Percentiles rank a stretch among this genome's conserved stretches.
These are phyloP conservation scores for Abortiporus biennis DNA, from an alignment of 1,284 basidiomycete species.

Conservation along the genomic window DNA sequence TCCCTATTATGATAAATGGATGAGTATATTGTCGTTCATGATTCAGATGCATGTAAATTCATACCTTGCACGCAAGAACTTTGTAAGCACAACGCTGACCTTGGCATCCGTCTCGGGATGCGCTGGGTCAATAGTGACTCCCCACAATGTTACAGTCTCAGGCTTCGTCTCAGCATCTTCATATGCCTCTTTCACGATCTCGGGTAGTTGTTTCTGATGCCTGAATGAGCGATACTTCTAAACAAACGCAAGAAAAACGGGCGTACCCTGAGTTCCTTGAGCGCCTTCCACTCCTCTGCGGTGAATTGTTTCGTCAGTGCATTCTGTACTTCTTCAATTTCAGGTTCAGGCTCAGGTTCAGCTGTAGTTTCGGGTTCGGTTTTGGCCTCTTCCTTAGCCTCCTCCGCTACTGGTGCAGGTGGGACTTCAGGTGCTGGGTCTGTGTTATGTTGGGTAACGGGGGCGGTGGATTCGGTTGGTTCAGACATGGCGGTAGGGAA, in stretches of 20 bases:
- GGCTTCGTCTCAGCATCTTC: constrained; percentile 45
- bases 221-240: neutral
- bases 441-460: constrained; percentile 5
- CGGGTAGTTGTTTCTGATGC: constrained; percentile 45
- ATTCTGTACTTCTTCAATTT: constrained; percentile 37
- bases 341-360: constrained; percentile 1
- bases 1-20: constrained; percentile 34
- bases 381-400: constrained; percentile 3
- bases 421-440: constrained; percentile 4
- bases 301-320: constrained; percentile 64
- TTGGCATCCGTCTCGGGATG: constrained; percentile 46
- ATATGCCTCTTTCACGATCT: constrained; percentile 52
- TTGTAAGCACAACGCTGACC: constrained; percentile 68
- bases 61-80: constrained; percentile 74
- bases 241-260: neutral
- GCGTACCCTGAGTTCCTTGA: constrained; percentile 61
- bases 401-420: constrained; percentile 4
- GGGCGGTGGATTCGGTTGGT: constrained; percentile 7
- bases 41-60: constrained; percentile 8
- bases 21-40: neutral
- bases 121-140: constrained; percentile 54
- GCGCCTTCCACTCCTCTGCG: constrained; percentile 57
- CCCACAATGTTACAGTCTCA: constrained; percentile 59
- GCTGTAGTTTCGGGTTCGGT: neutral
- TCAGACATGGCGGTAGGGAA: too few relatives aligned